These are phyloP conservation scores for Tetradesmus obliquus DNA, from an alignment of 139 green algal genomes.

Conservation along the genomic window DNA sequence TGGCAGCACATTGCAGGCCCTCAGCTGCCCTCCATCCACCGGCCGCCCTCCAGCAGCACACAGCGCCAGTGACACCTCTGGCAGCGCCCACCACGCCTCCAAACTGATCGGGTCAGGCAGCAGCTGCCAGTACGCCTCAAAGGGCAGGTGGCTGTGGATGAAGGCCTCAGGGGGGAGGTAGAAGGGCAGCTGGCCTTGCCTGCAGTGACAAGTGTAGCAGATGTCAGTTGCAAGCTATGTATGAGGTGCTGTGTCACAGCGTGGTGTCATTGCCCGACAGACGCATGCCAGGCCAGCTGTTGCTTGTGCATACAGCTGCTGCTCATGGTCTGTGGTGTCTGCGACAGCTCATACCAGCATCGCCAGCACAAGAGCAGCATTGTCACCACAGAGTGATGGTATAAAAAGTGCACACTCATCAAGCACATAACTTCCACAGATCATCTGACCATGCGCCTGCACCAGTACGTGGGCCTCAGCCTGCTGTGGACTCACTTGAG, in stretches of 20 bases:
- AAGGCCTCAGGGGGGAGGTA: slow-evolving; percentile 64
- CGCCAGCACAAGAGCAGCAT: not conserved
- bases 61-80: slow-evolving; percentile 43
- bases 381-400: too few relatives aligned
- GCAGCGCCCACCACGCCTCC: slow-evolving; percentile 59
- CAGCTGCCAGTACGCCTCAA: slow-evolving; percentile 72
- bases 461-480: not conserved
- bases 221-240: not conserved
- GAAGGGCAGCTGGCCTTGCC: slow-evolving; percentile 50
- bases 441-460: not conserved
- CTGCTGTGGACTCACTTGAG: slow-evolving; percentile 26
- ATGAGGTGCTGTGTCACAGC: not conserved
- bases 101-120: slow-evolving; percentile 50
- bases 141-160: slow-evolving; percentile 65
- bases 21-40: not conserved
- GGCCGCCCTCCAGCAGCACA: slow-evolving; percentile 35
- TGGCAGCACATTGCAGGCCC: slow-evolving; percentile 12
- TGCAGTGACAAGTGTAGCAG: not conserved
- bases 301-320: too few relatives aligned
- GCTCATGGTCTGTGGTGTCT: too few relatives aligned
- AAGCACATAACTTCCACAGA: not conserved
- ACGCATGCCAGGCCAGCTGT: not conserved
- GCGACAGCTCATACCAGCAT: not conserved
- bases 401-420: not conserved
- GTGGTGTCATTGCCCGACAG: not conserved